Evolutionary conservation across 352 stramenopile genomes (phyloP).

Genomic region (Phytophthora fragariae): DNA sequence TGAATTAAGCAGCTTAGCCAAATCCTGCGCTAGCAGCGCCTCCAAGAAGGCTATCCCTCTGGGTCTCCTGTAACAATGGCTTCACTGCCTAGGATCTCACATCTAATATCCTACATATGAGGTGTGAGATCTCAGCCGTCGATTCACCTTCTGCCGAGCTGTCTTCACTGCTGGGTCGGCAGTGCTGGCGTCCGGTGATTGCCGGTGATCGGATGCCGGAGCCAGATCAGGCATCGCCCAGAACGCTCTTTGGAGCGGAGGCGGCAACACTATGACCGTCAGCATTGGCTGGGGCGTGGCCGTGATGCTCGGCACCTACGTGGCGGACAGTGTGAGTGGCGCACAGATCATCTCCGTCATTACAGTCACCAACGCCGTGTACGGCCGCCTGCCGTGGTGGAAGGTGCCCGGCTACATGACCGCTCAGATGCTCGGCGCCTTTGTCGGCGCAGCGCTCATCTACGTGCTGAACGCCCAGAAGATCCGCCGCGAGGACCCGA

Average conservation of each 20-base stretch:
- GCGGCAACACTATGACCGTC: conserved; percentile 57
- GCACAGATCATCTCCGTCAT: conserved; percentile 69
- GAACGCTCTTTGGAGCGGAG: conserved; percentile 46
- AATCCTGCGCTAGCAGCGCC: too few relatives aligned
- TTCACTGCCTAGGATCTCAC: too few relatives aligned
- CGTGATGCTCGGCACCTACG: conserved; percentile 63
- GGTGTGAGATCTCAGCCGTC: too few relatives aligned
- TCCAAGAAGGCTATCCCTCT: too few relatives aligned
- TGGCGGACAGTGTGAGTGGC: conserved; percentile 48
- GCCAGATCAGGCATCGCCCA: too few relatives aligned
- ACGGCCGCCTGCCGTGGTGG: conserved; percentile 50
- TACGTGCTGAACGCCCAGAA: conserved; percentile 40
- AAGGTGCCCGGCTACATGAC: conserved; percentile 56
- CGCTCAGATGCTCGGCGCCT: conserved; percentile 42
- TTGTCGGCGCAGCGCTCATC: conserved; percentile 32
- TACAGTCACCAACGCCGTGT: conserved; percentile 55
- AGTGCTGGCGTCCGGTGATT: too few relatives aligned
- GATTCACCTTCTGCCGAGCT: too few relatives aligned
- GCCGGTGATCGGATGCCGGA: too few relatives aligned
- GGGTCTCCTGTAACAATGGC: too few relatives aligned
- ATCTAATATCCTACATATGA: too few relatives aligned
- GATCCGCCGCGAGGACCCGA: conserved; percentile 34
- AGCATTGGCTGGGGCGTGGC: conserved; percentile 63
- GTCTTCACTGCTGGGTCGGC: too few relatives aligned
- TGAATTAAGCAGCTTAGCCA: too few relatives aligned